Evolutionary conservation across 331 rosid species (phyloP).

Genomic region (Malus hybrid): DNA sequence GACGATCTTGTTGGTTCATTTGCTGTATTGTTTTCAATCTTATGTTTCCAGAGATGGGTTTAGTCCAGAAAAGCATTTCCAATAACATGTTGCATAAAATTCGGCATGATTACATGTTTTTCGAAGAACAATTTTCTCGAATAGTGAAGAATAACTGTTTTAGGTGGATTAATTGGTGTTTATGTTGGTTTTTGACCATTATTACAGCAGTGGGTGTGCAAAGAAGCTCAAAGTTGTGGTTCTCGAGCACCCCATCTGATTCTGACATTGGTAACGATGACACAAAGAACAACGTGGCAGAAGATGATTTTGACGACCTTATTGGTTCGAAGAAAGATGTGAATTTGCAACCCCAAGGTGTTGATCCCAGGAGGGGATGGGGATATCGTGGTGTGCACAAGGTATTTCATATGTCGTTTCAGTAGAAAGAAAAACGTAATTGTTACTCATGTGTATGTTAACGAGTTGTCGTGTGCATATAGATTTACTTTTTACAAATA

Average conservation of each 20-base stretch:
- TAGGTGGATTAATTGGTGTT: not conserved
- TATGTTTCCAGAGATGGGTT: not conserved
- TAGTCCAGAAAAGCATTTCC: not conserved
- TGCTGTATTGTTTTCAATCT: not conserved
- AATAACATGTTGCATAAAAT: not conserved
- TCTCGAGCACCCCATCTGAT: slow-evolving; percentile 30
- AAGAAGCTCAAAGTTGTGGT: slow-evolving; percentile 37
- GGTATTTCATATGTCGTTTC: slow-evolving; percentile 36
- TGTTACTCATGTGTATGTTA: not conserved
- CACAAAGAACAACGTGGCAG: slow-evolving; percentile 15
- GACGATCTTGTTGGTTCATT: not conserved
- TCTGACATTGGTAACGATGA: slow-evolving; percentile 16
- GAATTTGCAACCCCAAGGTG: slow-evolving; percentile 56
- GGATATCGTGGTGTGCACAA: slow-evolving; percentile 91
- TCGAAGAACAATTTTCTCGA: slow-evolving; percentile 5
- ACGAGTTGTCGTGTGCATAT: not conserved
- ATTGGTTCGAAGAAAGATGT: slow-evolving; percentile 31
- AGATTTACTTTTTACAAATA: too few species aligned
- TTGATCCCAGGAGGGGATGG: slow-evolving; percentile 91
- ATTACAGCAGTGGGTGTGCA: slow-evolving; percentile 28
- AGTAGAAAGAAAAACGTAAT: not conserved
- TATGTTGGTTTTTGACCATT: not conserved
- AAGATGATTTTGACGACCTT: slow-evolving; percentile 36
- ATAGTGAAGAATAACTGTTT: not conserved
- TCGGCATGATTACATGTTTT: not conserved